Conservation (phyloP, 495 filamentous ascomycete genomes). For the Penicillium taxi region DNA sequence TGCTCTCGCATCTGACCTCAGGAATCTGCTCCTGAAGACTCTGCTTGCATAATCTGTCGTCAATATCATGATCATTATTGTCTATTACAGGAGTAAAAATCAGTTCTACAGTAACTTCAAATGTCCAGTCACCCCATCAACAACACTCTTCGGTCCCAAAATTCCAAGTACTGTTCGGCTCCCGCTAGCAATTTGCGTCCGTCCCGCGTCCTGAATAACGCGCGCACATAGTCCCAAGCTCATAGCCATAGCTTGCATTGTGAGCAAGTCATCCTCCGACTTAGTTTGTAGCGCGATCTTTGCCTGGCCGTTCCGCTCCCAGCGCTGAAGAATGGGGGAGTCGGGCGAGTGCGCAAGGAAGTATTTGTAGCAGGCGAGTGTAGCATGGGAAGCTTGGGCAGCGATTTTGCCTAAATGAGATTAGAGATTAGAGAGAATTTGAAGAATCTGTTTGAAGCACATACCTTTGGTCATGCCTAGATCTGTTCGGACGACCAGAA, state of each 20-base stretch:
- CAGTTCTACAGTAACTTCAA: slow-evolving; percentile 69
- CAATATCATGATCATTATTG: slow-evolving; percentile 22
- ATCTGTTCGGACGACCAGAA: slow-evolving; percentile 86
- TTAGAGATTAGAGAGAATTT: neutral
- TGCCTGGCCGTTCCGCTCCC: slow-evolving; percentile 78
- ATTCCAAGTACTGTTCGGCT: slow-evolving; percentile 87
- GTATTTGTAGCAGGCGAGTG: slow-evolving; percentile 90
- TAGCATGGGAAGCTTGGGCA: slow-evolving; percentile 92
- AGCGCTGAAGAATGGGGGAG: slow-evolving; percentile 63
- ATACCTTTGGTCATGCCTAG: slow-evolving; percentile 93
- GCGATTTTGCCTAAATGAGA: slow-evolving; percentile 80
- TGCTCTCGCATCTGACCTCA: too few species aligned
- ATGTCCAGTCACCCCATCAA: slow-evolving; percentile 79
- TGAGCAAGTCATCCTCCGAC: slow-evolving; percentile 69
- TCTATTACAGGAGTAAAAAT: slow-evolving; percentile 7
- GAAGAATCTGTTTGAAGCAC: slow-evolving; percentile 8
- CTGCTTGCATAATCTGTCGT: too few species aligned
- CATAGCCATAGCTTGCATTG: slow-evolving; percentile 68
- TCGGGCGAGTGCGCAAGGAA: slow-evolving; percentile 51
- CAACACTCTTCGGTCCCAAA: slow-evolving; percentile 76
- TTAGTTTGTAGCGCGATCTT: slow-evolving; percentile 88
- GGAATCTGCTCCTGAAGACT: too few species aligned
- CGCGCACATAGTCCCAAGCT: slow-evolving; percentile 79
- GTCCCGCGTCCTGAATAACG: slow-evolving; percentile 88
- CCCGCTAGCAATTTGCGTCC: slow-evolving; percentile 92